Percentiles rank a stretch among this genome's conserved stretches.
phyloP scores from a whole-genome alignment of 1,139 yeast genomes.

The Magnusiomyces tetraspermus region DNA sequence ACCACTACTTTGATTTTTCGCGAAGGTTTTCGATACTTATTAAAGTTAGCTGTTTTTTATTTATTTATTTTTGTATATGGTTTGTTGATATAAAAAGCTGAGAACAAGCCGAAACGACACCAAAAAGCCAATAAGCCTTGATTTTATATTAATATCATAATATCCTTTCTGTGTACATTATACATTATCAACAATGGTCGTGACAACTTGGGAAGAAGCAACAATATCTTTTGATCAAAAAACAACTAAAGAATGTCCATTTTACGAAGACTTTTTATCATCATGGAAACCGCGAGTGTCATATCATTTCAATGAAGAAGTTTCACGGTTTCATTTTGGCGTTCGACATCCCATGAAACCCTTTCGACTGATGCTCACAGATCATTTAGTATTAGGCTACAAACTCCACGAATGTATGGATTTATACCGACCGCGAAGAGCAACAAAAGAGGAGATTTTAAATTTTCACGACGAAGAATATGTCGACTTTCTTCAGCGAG shows the following conservation, averaged over 20 bases:
- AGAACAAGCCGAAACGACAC: not conserved
- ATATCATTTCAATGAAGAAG: slow-evolving; percentile 81
- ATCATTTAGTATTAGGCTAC: slow-evolving; percentile 78
- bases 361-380: slow-evolving; percentile 87
- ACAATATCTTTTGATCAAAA: slow-evolving; percentile 39
- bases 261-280: slow-evolving; percentile 37
- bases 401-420: slow-evolving; percentile 88
- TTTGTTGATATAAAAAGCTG: not conserved
- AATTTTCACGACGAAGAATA: slow-evolving; percentile 97
- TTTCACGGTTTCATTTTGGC: slow-evolving; percentile 76
- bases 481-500: slow-evolving; percentile 85
- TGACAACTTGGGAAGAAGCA: slow-evolving; percentile 23
- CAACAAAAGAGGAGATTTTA: slow-evolving; percentile 97
- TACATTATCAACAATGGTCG: slow-evolving; percentile 24
- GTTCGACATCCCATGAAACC: slow-evolving; percentile 97
- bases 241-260: slow-evolving; percentile 50
- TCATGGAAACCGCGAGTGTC: slow-evolving; percentile 46
- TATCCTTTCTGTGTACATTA: not conserved
- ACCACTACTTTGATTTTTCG: too few relatives aligned
- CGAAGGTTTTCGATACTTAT: too few relatives aligned
- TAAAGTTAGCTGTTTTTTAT: too few relatives aligned
- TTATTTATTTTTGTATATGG: too few relatives aligned
- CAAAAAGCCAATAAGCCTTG: not conserved
- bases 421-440: slow-evolving; percentile 69
- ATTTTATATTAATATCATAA: too few relatives aligned